phyloP scores from a whole-genome alignment of 2,329 filamentous ascomycete species.

The Ophiostoma triangulosporum region DNA sequence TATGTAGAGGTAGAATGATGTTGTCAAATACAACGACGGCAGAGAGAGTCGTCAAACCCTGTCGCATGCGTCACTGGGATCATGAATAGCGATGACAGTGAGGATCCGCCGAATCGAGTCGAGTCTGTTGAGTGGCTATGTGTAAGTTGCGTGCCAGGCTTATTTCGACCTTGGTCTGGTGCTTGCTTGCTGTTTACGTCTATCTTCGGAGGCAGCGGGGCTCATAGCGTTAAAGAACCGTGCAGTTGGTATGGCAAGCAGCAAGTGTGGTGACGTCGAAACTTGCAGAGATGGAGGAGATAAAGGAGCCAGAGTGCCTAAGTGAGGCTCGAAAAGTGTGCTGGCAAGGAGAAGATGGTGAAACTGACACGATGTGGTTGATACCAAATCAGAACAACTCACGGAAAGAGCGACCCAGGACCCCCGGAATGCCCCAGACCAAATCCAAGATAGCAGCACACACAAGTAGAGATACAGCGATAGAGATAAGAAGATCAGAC shows the following conservation, averaged over 20 bases:
- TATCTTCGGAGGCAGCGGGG: neutral
- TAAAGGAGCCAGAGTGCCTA: neutral
- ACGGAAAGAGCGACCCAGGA: neutral
- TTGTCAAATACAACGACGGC: neutral
- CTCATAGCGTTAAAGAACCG: neutral
- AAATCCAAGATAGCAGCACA: neutral
- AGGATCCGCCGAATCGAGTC: neutral
- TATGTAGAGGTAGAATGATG: no score
- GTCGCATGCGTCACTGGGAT: neutral
- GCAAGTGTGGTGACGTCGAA: neutral
- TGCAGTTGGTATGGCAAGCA: neutral
- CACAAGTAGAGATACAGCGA: neutral
- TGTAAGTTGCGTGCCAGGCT: no score
- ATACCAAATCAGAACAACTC: neutral
- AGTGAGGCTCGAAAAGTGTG: neutral
- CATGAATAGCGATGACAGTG: neutral
- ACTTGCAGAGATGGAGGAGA: no score
- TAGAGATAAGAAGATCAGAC: neutral
- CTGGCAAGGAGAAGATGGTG: neutral
- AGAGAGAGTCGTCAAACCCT: neutral
- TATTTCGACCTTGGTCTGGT: neutral
- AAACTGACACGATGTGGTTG: neutral
- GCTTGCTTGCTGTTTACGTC: neutral
- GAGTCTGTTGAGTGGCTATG: neutral
- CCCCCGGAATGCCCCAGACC: neutral